A percentile compares a stretch with the other conserved stretches of the same genome.
Conservation (phyloP, 1,284 basidiomycete genomes). For the Melampsora americana region DNA sequence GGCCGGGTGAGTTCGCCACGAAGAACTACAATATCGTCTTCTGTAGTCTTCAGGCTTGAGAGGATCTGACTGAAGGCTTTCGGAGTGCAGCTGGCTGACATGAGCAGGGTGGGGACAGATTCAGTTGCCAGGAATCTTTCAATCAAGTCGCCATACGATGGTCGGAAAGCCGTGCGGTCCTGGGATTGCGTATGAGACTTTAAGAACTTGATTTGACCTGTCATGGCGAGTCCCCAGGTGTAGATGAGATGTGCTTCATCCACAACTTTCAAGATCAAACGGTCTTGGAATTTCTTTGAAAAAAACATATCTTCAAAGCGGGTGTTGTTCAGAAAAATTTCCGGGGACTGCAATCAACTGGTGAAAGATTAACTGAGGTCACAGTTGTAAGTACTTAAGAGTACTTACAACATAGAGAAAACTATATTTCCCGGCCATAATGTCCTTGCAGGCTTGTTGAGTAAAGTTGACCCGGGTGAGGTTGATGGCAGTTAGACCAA, state of each 20-base stretch:
- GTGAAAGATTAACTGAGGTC: neutral
- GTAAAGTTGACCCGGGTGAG: slow-evolving; percentile 9
- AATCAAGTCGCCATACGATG: neutral
- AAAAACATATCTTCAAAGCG: neutral
- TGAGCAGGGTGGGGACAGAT: neutral
- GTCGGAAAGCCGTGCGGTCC: neutral
- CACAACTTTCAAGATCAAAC: neutral
- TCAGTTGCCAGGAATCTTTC: neutral
- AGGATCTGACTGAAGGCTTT: neutral
- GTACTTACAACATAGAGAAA: slow-evolving; percentile 12
- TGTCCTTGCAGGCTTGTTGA: neutral
- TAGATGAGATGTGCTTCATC: neutral
- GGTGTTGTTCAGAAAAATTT: neutral
- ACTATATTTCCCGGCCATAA: slow-evolving; percentile 1
- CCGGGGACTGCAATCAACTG: neutral
- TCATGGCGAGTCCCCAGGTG: neutral
- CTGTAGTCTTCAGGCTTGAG: neutral
- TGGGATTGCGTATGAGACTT: neutral
- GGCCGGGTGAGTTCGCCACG: neutral
- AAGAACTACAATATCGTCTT: neutral
- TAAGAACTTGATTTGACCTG: neutral
- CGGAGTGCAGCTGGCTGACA: neutral
- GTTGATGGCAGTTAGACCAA: neutral
- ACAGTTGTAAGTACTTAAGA: neutral
- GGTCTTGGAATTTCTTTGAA: neutral